Conservation (phyloP, 2,329 filamentous ascomycete genomes). For the Cucurbitaria berberidis region DNA sequence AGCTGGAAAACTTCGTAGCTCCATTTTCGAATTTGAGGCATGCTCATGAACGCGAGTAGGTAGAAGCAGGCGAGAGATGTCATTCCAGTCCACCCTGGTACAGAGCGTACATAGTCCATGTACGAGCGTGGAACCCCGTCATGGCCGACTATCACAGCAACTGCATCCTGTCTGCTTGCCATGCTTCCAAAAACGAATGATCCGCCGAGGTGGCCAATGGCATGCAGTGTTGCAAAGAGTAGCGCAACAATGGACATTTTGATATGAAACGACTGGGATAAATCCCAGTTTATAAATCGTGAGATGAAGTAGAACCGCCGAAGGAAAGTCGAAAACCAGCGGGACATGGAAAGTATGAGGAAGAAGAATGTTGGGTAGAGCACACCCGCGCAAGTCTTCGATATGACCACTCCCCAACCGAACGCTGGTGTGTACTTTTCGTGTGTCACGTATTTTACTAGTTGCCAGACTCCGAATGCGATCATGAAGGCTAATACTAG, state of each 20-base stretch:
- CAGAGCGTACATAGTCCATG: slow-evolving; percentile 53
- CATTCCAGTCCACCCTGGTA: slow-evolving; percentile 61
- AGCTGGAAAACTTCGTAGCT: slow-evolving; percentile 65
- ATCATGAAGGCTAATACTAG: slow-evolving; percentile 58
- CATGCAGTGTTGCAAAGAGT: slow-evolving; percentile 59
- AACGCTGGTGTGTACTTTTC: slow-evolving; percentile 57
- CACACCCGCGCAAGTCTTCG: slow-evolving; percentile 62
- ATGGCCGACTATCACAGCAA: slow-evolving; percentile 54
- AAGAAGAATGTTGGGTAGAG: slow-evolving; percentile 66
- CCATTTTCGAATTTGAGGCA: slow-evolving; percentile 58
- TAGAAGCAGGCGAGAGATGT: slow-evolving; percentile 59
- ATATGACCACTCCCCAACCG: slow-evolving; percentile 63
- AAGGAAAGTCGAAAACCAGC: slow-evolving; percentile 61
- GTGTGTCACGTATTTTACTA: slow-evolving; percentile 59
- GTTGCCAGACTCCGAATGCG: slow-evolving; percentile 62
- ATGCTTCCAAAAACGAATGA: slow-evolving; percentile 60
- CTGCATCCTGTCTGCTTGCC: slow-evolving; percentile 52
- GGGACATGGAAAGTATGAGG: slow-evolving; percentile 63
- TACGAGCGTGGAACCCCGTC: slow-evolving; percentile 56
- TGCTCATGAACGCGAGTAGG: slow-evolving; percentile 55
- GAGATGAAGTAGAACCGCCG: slow-evolving; percentile 60
- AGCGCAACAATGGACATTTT: slow-evolving; percentile 60
- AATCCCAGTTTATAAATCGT: slow-evolving; percentile 64
- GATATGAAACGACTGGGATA: slow-evolving; percentile 63
- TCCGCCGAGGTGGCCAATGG: slow-evolving; percentile 61